phyloP scores from a whole-genome alignment of 1,284 basidiomycete species.

The Schizophyllum amplum region DNA sequence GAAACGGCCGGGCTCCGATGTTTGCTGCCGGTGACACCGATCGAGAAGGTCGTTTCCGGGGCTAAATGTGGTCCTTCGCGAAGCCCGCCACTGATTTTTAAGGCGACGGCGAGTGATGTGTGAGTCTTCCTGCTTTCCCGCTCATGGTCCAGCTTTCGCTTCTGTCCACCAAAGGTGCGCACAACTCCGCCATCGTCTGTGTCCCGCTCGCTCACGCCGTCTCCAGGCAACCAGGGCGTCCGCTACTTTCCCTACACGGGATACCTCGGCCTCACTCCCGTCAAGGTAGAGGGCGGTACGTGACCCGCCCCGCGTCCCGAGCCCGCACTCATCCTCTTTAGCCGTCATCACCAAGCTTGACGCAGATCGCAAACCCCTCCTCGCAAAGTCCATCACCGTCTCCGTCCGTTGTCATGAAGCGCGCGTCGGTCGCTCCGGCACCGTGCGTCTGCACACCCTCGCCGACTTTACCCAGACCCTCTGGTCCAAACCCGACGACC shows the following conservation, averaged over 20 bases:
- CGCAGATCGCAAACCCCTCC: conserved; percentile 57
- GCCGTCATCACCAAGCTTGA: conserved; percentile 65
- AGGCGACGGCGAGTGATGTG: neutral
- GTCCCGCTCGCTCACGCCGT: conserved; percentile 9
- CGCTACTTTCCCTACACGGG: conserved; percentile 70
- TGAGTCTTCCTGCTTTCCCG: conserved; percentile 1
- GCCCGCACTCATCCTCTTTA: conserved; percentile 18
- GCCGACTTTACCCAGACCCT: conserved; percentile 57
- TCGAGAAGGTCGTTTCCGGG: conserved; percentile 6
- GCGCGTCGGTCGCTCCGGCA: conserved; percentile 50
- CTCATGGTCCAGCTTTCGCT: conserved; percentile 60
- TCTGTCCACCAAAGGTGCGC: conserved; percentile 39
- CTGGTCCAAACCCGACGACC: conserved; percentile 55
- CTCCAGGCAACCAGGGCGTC: conserved; percentile 53
- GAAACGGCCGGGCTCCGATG: conserved; percentile 18
- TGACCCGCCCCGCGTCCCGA: conserved; percentile 14
- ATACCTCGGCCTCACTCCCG: conserved; percentile 71
- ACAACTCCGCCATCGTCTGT: conserved; percentile 11
- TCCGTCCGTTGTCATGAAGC: conserved; percentile 75
- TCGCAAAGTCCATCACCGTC: conserved; percentile 54
- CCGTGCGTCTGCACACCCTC: conserved; percentile 50
- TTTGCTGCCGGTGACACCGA: conserved; percentile 32
- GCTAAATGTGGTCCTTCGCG: neutral
- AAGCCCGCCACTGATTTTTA: neutral
- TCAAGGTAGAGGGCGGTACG: conserved; percentile 69